A percentile compares a stretch with the other conserved stretches of the same genome.
Conservation (phyloP, 2,329 filamentous ascomycete genomes). For the Aureobasidium sp. region DNA sequence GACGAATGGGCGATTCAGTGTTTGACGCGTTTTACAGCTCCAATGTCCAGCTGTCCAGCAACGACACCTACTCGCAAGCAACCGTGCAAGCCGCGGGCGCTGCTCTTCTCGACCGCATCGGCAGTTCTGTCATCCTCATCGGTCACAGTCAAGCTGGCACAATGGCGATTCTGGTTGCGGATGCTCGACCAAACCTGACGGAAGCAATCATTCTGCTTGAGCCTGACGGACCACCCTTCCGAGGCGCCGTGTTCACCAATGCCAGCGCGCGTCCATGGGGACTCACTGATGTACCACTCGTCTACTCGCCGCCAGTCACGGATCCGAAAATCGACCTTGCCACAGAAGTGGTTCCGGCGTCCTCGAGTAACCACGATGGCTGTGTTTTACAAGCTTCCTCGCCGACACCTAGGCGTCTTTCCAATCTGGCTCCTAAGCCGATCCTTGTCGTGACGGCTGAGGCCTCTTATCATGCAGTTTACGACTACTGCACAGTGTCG, state of each 20-base stretch:
- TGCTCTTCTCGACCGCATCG: conserved; percentile 38
- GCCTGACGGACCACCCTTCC: conserved; percentile 47
- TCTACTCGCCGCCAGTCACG: conserved; percentile 29
- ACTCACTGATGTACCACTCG: conserved; percentile 28
- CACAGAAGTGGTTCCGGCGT: background rate
- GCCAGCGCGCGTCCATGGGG: conserved; percentile 26
- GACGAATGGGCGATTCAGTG: conserved; percentile 35
- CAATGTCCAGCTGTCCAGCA: conserved; percentile 33
- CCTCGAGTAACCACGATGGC: conserved; percentile 22
- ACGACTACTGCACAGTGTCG: conserved; percentile 48
- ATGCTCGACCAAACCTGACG: conserved; percentile 43
- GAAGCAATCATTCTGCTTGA: conserved; percentile 47
- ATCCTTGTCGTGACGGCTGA: conserved; percentile 47
- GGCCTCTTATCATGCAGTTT: conserved; percentile 48
- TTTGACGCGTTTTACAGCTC: conserved; percentile 46
- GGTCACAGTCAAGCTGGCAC: conserved; percentile 46
- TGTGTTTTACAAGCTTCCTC: conserved; percentile 35
- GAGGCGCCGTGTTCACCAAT: conserved; percentile 19
- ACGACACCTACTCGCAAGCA: conserved; percentile 26
- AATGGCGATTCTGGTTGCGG: conserved; percentile 43
- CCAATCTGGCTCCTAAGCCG: conserved; percentile 43
- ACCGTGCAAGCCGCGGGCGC: conserved; percentile 34
- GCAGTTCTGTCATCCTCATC: conserved; percentile 37
- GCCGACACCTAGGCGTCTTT: conserved; percentile 38
- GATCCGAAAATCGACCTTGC: conserved; percentile 23